Evolutionary conservation across 2,329 filamentous ascomycete genomes (phyloP).

Genomic region (Xylaria sp.): DNA sequence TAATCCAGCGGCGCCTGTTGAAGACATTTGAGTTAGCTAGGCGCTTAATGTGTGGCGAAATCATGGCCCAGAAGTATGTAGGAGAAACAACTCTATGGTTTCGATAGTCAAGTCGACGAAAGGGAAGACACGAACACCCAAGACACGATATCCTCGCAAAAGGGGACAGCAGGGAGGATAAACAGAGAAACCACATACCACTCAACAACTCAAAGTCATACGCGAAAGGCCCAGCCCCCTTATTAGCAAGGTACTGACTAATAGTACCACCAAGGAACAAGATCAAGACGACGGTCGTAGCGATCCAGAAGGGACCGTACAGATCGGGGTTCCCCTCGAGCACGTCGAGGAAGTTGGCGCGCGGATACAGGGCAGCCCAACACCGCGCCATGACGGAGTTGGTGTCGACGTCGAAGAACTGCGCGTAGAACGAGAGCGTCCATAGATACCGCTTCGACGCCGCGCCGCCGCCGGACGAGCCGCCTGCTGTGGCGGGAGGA

Average conservation of each 20-base stretch:
- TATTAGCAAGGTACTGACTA: slow-evolving; percentile 83
- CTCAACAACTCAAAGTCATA: slow-evolving; percentile 93
- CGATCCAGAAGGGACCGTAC: slow-evolving; percentile 99
- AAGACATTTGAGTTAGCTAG: slow-evolving; percentile 30
- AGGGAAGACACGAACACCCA: background rate
- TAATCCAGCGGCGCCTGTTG: slow-evolving; percentile 81
- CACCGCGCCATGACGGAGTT: slow-evolving; percentile 88
- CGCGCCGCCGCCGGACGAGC: slow-evolving; percentile 47
- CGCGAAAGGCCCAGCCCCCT: slow-evolving; percentile 77
- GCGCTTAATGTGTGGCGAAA: background rate
- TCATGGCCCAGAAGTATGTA: background rate
- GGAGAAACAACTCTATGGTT: background rate
- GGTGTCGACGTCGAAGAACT: slow-evolving; percentile 99
- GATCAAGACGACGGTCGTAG: slow-evolving; percentile 95
- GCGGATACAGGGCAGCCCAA: slow-evolving; percentile 87
- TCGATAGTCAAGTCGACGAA: background rate
- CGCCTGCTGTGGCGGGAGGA: slow-evolving; percentile 63
- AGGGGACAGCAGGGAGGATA: background rate
- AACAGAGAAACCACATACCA: slow-evolving; percentile 59
- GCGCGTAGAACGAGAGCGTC: slow-evolving; percentile 92
- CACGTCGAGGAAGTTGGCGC: slow-evolving; percentile 95
- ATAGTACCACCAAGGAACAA: slow-evolving; percentile 96
- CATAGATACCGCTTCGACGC: slow-evolving; percentile 86
- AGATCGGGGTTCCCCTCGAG: slow-evolving; percentile 96
- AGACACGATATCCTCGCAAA: background rate